Percentiles rank a stretch among this genome's conserved stretches.
Evolutionary conservation across 1,284 basidiomycete genomes (phyloP).

Genomic region (Ganoderma lucidum): DNA sequence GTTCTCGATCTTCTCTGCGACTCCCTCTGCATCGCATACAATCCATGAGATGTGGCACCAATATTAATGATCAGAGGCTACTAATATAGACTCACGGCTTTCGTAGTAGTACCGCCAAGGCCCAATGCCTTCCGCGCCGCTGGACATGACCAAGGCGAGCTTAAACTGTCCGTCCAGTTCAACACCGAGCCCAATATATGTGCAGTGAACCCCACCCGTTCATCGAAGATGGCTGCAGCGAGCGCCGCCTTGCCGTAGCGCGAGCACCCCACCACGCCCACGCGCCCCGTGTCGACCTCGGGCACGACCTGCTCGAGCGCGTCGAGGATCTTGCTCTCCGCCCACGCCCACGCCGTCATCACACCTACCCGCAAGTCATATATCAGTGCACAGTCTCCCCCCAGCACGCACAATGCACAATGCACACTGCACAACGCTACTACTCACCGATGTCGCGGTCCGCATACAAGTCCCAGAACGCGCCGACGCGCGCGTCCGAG

Average conservation of each 20-base stretch:
- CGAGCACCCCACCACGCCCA: conserved; percentile 26
- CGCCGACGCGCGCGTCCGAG: conserved; percentile 22
- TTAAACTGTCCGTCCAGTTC: conserved; percentile 15
- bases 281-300: conserved; percentile 21
- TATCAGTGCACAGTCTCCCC: too few species aligned
- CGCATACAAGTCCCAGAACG: conserved; percentile 26
- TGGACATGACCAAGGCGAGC: conserved; percentile 23
- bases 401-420: too few species aligned
- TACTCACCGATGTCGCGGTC: conserved; percentile 26
- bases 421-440: too few species aligned
- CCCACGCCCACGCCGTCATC: conserved; percentile 29
- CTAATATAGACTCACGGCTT: conserved; percentile 15
- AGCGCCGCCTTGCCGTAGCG: conserved; percentile 28
- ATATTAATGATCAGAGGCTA: neutral
- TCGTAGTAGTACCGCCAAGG: conserved; percentile 31
- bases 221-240: conserved; percentile 28
- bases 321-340: conserved; percentile 24
- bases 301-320: conserved; percentile 26
- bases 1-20: conserved; percentile 27
- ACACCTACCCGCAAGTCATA: conserved; percentile 12
- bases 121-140: conserved; percentile 27
- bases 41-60: too few species aligned
- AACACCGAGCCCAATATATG: neutral
- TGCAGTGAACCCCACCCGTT: conserved; percentile 9
- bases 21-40: conserved; percentile 16